Evolutionary conservation across 2,329 filamentous ascomycete species (phyloP), one percentile per base, ranked within the genome.

Genomic region (Neophaeococcomyces mojaviensis): DNA sequence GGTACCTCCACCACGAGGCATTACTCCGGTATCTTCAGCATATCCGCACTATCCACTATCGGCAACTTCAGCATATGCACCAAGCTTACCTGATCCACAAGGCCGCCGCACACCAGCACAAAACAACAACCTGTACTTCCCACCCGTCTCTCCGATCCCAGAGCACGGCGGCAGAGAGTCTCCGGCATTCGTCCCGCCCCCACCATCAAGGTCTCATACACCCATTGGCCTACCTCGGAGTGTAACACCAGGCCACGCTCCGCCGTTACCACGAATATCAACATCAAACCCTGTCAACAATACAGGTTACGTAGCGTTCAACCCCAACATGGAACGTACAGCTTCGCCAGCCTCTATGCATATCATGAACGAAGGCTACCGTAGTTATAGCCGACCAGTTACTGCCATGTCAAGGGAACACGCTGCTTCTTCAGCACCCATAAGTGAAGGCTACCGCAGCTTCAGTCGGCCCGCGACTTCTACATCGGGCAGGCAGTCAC

Each of bases 131-230:
- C 18, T 43, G 1, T 46, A 49, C 31, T 39, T 46, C 13, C 43
- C 47, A 24, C 47, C 47, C 13, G 51, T 54, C 18, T 45, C 51
- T 6, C 32, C 40, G 6, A 56, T 56, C 35, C 39, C 55, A 12
- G 49, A 55, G 41, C 48, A 51, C 31, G 33, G 45, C 28, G 47
- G 52, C 15, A 46, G 53, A 36, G 52, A 47, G 31, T 55, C 55
- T 43, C 53, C 55, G 18, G 40, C 52, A 20, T 49, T 49, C 33
- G 37, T 15, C 10, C 10, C 33, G 20, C 50, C 46, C 9, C 39
- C 48, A 24, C 49, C 50, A 30, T 49, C 46, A 39, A 49, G 50
- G 41, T 46, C 49, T 18, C 50, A 54, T 32, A 53, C 52, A 12
- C 46, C 28, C 26, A 46, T 40, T 38, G 47, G 51, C 4, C 54